These are phyloP conservation scores for Venturia effusa DNA, from an alignment of 2,329 filamentous ascomycete species.

Conservation along the genomic window DNA sequence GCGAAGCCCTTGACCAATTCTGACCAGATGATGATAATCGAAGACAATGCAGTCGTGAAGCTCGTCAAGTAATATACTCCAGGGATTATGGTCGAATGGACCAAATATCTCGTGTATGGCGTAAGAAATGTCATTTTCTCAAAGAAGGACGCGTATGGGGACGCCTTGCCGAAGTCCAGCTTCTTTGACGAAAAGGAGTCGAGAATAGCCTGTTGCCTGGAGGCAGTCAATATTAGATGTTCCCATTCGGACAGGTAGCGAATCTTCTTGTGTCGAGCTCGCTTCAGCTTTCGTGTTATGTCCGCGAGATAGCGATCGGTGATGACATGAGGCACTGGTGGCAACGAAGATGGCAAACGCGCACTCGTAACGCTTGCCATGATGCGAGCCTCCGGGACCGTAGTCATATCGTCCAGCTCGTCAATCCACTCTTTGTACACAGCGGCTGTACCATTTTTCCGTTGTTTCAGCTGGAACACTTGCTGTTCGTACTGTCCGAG, in stretches of 20 bases:
- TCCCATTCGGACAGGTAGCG: constrained; percentile 84
- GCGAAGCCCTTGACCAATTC: constrained; percentile 80
- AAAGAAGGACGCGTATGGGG: constrained; percentile 17
- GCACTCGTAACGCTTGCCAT: constrained; percentile 17
- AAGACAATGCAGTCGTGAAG: constrained; percentile 60
- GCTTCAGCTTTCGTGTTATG: constrained; percentile 68
- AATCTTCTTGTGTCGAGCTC: constrained; percentile 71
- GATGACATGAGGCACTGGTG: constrained; percentile 62
- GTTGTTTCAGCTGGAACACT: constrained; percentile 64
- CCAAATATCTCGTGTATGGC: constrained; percentile 70
- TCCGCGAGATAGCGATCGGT: constrained; percentile 91
- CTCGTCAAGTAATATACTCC: constrained; percentile 54
- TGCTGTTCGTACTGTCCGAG: constrained; percentile 75
- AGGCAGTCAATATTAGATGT: constrained; percentile 60
- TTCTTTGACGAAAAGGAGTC: constrained; percentile 73
- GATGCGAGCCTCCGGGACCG: constrained; percentile 37
- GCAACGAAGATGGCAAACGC: constrained; percentile 20
- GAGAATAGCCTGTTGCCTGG: constrained; percentile 67
- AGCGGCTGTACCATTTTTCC: constrained; percentile 66
- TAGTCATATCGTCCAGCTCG: constrained; percentile 68
- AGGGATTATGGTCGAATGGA: constrained; percentile 66
- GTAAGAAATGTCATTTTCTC: constrained; percentile 47
- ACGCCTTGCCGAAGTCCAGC: constrained; percentile 59
- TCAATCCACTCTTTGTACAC: constrained; percentile 92
- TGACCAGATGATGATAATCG: constrained; percentile 80